Percentiles rank a stretch among this genome's conserved stretches.
Evolutionary conservation across 1,139 yeast genomes (phyloP).

Genomic region (Saccharomyces hybrid): DNA sequence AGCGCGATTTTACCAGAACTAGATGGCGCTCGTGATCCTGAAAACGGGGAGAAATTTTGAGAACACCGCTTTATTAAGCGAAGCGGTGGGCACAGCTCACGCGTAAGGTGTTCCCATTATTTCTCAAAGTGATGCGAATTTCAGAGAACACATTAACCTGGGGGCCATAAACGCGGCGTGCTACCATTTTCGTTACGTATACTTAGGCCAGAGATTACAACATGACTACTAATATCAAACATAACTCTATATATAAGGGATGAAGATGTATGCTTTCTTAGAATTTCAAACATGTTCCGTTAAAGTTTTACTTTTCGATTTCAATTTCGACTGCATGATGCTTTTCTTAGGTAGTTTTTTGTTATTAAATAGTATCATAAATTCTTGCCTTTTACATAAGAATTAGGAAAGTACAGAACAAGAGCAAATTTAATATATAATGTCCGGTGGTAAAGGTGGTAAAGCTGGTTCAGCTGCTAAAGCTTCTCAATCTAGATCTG

Average conservation of each 20-base stretch:
- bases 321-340: background rate
- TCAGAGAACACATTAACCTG: background rate
- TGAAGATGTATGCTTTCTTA: background rate
- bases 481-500: conserved; percentile 94
- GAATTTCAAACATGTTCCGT: background rate
- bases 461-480: conserved; percentile 90
- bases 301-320: no score
- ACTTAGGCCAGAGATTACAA: background rate
- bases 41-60: background rate
- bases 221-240: background rate
- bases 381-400: background rate
- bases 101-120: background rate
- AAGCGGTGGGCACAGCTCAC: background rate
- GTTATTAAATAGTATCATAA: background rate
- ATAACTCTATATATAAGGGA: background rate
- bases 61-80: background rate
- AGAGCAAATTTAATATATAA: conserved; percentile 32
- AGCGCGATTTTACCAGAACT: background rate
- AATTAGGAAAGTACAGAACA: conserved; percentile 7
- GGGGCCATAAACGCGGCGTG: background rate
- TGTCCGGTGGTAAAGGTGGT: conserved; percentile 99
- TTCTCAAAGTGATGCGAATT: background rate
- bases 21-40: background rate
- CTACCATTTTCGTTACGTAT: background rate
- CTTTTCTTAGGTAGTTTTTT: background rate